Conservation (phyloP, 2,329 filamentous ascomycete species). For the Penicillium decumbens region DNA sequence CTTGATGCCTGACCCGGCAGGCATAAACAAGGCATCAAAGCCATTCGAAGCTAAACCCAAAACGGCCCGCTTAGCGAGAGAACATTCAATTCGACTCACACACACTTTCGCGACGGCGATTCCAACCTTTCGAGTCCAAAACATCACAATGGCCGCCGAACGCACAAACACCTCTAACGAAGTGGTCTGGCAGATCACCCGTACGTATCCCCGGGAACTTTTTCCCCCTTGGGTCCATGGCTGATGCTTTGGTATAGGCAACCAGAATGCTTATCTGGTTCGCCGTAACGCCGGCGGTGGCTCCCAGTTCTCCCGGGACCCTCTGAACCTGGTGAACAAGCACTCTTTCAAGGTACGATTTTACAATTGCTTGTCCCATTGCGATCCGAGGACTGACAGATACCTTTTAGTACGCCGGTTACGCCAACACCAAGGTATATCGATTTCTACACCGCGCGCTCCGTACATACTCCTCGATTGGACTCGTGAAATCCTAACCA, state of each 20-base stretch:
- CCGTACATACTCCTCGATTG: not conserved
- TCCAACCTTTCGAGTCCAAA: slow-evolving; percentile 26
- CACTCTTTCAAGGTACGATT: slow-evolving; percentile 75
- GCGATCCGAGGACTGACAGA: slow-evolving; percentile 17
- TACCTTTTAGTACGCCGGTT: slow-evolving; percentile 70
- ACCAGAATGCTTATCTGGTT: slow-evolving; percentile 84
- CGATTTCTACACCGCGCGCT: slow-evolving; percentile 2
- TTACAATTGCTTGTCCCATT: not conserved
- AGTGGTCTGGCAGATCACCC: slow-evolving; percentile 90
- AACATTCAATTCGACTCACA: slow-evolving; percentile 30
- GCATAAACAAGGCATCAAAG: not conserved
- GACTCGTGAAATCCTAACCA: not conserved
- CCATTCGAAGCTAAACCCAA: slow-evolving; percentile 29
- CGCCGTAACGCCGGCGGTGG: slow-evolving; percentile 78
- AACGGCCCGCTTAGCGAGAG: slow-evolving; percentile 38
- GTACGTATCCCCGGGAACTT: slow-evolving; percentile 56
- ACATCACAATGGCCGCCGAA: slow-evolving; percentile 42
- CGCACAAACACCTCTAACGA: slow-evolving; percentile 79
- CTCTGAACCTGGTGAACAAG: slow-evolving; percentile 87
- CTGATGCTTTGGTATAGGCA: slow-evolving; percentile 53
- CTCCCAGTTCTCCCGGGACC: slow-evolving; percentile 87
- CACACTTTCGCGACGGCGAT: slow-evolving; percentile 14
- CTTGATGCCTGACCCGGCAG: not conserved
- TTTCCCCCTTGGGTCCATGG: slow-evolving; percentile 1
- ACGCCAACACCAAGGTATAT: slow-evolving; percentile 84